These are phyloP conservation scores for Pulicaria dysenterica DNA, from an alignment of 129 eudicot genomes.

Conservation along the genomic window DNA sequence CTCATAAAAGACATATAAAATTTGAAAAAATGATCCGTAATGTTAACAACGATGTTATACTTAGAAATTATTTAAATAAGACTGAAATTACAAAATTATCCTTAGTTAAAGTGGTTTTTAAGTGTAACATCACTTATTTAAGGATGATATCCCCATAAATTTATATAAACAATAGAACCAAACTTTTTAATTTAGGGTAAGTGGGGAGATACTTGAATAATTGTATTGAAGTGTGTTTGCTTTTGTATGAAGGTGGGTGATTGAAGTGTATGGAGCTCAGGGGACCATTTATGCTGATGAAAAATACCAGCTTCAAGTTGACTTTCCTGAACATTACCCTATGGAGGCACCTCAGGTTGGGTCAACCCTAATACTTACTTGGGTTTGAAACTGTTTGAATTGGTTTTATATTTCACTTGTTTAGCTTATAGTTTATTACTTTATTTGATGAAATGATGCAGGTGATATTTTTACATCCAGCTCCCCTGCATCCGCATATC, in stretches of 20 bases:
- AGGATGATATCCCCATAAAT: no score
- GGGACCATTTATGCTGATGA: slow-evolving; percentile 85
- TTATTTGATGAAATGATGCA: slow-evolving; percentile 36
- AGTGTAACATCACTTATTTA: no score
- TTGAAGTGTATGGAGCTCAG: slow-evolving; percentile 86
- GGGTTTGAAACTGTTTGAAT: slow-evolving; percentile 17
- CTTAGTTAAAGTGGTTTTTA: no score
- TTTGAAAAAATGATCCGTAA: no score
- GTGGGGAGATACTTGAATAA: no score
- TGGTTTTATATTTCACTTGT: background rate
- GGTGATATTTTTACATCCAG: slow-evolving; percentile 93
- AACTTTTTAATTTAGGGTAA: no score
- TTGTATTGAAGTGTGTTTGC: slow-evolving; percentile 1
- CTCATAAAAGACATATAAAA: no score
- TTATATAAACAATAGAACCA: no score
- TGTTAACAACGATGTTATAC: no score
- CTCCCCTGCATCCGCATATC: slow-evolving; percentile 94
- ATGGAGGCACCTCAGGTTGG: slow-evolving; percentile 99
- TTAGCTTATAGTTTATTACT: background rate
- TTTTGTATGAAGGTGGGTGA: slow-evolving; percentile 69
- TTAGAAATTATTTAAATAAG: no score
- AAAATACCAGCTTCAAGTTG: slow-evolving; percentile 87
- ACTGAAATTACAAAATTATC: no score
- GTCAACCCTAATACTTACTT: background rate
- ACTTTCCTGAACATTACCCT: slow-evolving; percentile 98